A percentile compares a stretch with the other conserved stretches of the same genome.
phyloP scores from a whole-genome alignment of 192 early-diverging fungal species.

The Diversispora epigaea region DNA sequence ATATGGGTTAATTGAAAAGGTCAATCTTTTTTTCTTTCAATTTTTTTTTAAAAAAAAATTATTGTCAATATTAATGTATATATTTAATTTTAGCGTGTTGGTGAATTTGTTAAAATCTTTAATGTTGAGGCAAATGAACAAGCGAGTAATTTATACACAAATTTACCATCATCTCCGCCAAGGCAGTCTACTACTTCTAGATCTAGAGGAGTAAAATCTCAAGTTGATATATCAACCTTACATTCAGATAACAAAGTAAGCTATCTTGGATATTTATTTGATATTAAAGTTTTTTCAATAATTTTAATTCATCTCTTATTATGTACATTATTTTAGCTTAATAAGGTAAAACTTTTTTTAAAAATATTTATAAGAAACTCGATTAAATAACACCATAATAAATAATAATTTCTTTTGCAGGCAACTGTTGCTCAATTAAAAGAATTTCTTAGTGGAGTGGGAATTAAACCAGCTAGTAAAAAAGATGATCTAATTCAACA shows the following conservation, averaged over 20 bases:
- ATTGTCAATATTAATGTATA: constrained; percentile 8
- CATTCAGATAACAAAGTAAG: neutral
- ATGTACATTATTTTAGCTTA: too few species aligned
- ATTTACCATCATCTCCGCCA: neutral
- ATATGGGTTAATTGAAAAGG: constrained; percentile 28
- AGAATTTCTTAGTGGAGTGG: constrained; percentile 41
- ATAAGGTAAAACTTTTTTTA: neutral
- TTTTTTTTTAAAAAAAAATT: neutral
- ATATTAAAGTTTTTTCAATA: neutral
- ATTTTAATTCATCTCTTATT: neutral
- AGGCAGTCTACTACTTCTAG: neutral
- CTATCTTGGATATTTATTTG: neutral
- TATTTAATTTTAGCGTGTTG: constrained; percentile 35
- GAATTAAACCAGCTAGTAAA: constrained; percentile 39
- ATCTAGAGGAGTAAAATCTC: neutral
- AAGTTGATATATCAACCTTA: neutral
- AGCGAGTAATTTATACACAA: neutral
- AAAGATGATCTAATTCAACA: constrained; percentile 42
- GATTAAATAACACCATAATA: neutral
- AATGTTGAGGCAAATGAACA: constrained; percentile 31
- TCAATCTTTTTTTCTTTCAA: neutral
- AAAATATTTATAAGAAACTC: neutral
- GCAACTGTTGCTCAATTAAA: constrained; percentile 47
- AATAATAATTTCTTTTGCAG: constrained; percentile 15
- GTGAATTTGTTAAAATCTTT: constrained; percentile 37